A percentile compares a stretch with the other conserved stretches of the same genome.
phyloP scores from a whole-genome alignment of 352 stramenopile genomes.

The Elongisporangium prolatum region DNA sequence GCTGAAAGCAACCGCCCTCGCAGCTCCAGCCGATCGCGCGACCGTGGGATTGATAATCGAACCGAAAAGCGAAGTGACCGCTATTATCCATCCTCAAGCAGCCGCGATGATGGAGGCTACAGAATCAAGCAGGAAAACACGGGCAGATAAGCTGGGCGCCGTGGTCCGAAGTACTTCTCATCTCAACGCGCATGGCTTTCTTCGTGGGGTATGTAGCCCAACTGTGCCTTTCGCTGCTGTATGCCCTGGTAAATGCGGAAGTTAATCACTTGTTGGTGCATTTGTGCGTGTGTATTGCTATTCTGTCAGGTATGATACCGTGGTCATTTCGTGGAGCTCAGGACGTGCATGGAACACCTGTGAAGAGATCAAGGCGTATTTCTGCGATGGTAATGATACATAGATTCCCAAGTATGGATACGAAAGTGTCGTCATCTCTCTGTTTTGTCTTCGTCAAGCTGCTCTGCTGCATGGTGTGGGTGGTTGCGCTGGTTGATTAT shows the following conservation, averaged over 20 bases:
- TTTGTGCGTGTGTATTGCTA: neutral
- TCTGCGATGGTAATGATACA: neutral
- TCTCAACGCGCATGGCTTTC: neutral
- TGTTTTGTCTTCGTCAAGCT: neutral
- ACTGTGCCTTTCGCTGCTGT: neutral
- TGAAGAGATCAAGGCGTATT: neutral
- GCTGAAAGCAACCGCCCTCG: constrained; percentile 35
- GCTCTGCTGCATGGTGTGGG: neutral
- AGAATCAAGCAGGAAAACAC: neutral
- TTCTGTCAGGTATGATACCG: neutral
- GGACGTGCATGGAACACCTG: neutral
- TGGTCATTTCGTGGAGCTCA: neutral
- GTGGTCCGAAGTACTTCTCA: neutral
- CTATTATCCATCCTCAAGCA: neutral
- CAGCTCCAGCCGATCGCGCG: constrained; percentile 31
- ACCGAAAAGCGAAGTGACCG: constrained; percentile 1
- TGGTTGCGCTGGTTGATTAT: too few relatives aligned
- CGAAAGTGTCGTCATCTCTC: neutral
- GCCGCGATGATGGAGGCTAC: neutral
- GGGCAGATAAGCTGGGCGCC: neutral
- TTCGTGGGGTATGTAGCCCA: neutral
- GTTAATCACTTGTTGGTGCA: neutral
- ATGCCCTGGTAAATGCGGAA: neutral
- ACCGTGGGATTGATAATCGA: constrained; percentile 3
- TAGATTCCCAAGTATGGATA: neutral